Conservation (phyloP, 495 filamentous ascomycete species). For the Hypoxylon intermedium region DNA sequence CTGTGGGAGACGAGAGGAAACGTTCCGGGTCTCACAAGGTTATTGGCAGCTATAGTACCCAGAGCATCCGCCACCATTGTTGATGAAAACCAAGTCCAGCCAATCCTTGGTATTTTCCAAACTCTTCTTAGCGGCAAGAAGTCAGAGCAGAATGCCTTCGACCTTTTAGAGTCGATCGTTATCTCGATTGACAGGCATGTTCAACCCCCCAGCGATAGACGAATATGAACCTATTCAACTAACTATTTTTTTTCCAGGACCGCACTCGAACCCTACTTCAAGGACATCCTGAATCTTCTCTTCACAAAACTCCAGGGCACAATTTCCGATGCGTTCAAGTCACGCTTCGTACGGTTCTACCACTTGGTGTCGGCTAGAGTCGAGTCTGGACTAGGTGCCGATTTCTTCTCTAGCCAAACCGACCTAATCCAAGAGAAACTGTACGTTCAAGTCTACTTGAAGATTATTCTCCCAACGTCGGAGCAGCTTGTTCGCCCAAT, state of each 20-base stretch:
- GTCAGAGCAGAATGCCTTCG: constrained; percentile 83
- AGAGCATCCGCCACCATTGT: constrained; percentile 75
- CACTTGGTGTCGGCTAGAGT: constrained; percentile 83
- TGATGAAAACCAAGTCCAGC: constrained; percentile 72
- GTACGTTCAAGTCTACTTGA: constrained; percentile 83
- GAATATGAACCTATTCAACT: constrained; percentile 34
- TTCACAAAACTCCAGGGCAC: constrained; percentile 80
- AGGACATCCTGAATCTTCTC: constrained; percentile 78
- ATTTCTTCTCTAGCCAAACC: constrained; percentile 82
- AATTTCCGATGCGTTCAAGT: constrained; percentile 76
- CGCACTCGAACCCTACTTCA: constrained; percentile 77
- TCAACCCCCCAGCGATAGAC: not conserved
- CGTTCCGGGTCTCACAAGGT: constrained; percentile 83
- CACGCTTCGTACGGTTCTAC: constrained; percentile 88
- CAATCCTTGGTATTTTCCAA: constrained; percentile 90
- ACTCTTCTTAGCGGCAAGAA: constrained; percentile 75
- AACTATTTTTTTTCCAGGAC: constrained; percentile 50
- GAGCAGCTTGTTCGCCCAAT: constrained; percentile 82
- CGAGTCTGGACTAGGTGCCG: constrained; percentile 79
- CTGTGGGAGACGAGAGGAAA: constrained; percentile 93
- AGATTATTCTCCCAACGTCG: constrained; percentile 85
- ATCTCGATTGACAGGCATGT: constrained; percentile 72
- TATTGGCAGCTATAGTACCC: constrained; percentile 83
- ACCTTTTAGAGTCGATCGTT: constrained; percentile 83
- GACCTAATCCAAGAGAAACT: constrained; percentile 81